These are phyloP conservation scores for Albizia julibrissin DNA, from an alignment of 306 rosid species.

Conservation along the genomic window DNA sequence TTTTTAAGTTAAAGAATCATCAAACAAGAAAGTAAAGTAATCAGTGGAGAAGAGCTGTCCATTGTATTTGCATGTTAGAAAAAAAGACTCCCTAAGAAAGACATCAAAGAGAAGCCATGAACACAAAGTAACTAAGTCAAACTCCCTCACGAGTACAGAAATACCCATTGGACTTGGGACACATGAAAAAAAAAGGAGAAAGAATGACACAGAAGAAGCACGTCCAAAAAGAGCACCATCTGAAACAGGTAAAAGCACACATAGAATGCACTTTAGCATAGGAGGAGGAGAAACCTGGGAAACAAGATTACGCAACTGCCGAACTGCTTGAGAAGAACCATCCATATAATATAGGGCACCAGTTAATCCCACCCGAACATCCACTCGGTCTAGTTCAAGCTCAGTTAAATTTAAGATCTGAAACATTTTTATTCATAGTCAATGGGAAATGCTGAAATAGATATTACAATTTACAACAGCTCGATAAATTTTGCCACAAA, in stretches of 20 bases:
- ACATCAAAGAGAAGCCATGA: neutral
- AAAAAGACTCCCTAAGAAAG: neutral
- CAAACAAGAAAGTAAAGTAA: neutral
- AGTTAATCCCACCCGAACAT: conserved; percentile 90
- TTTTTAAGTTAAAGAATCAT: neutral
- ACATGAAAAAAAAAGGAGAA: neutral
- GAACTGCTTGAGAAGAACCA: conserved; percentile 98
- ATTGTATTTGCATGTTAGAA: neutral
- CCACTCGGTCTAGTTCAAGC: conserved; percentile 94
- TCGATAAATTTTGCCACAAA: neutral
- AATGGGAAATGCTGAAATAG: conserved; percentile 28
- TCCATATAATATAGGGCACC: conserved; percentile 94
- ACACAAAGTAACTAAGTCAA: conserved; percentile 14
- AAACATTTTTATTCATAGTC: conserved; percentile 36
- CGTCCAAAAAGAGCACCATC: conserved; percentile 25
- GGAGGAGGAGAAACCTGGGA: conserved; percentile 75
- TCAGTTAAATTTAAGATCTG: conserved; percentile 97
- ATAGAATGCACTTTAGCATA: conserved; percentile 26
- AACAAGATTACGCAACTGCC: conserved; percentile 94
- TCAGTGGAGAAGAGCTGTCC: neutral
- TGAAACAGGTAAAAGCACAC: conserved; percentile 17
- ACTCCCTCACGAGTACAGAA: neutral
- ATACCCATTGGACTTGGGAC: neutral
- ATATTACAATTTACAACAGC: neutral
- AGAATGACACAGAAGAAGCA: conserved; percentile 24